phyloP scores from a whole-genome alignment of 208 protist genomes.

The Histomonas meleagridis region DNA sequence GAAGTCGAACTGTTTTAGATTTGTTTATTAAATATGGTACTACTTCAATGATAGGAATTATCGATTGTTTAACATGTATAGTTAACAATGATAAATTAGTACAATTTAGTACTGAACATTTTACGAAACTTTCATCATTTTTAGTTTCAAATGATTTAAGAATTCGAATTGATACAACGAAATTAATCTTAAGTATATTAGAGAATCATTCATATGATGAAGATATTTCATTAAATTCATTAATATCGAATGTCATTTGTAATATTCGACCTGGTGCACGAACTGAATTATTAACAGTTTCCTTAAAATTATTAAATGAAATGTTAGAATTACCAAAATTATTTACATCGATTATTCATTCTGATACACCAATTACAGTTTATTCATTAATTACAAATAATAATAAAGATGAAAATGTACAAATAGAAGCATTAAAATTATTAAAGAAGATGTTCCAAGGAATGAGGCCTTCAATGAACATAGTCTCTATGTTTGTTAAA shows the following conservation, averaged over 20 bases:
- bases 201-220: not conserved
- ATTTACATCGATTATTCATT: not conserved
- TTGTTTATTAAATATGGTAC: too few relatives aligned
- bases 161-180: not conserved
- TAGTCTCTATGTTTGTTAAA: not conserved
- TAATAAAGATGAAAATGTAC: not conserved
- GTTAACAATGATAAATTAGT: too few relatives aligned
- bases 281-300: not conserved
- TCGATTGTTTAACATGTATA: too few relatives aligned
- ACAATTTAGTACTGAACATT: too few relatives aligned
- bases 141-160: too few relatives aligned
- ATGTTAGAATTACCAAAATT: not conserved
- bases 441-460: not conserved
- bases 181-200: not conserved
- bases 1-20: too few relatives aligned
- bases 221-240: not conserved
- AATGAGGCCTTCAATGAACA: not conserved
- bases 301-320: not conserved
- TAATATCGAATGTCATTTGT: not conserved
- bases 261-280: not conserved
- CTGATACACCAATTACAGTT: not conserved
- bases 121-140: too few relatives aligned
- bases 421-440: not conserved
- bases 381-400: not conserved
- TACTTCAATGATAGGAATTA: too few relatives aligned